Evolutionary conservation across 352 stramenopile species (phyloP).

Genomic region (Phytophthora nicotianae): DNA sequence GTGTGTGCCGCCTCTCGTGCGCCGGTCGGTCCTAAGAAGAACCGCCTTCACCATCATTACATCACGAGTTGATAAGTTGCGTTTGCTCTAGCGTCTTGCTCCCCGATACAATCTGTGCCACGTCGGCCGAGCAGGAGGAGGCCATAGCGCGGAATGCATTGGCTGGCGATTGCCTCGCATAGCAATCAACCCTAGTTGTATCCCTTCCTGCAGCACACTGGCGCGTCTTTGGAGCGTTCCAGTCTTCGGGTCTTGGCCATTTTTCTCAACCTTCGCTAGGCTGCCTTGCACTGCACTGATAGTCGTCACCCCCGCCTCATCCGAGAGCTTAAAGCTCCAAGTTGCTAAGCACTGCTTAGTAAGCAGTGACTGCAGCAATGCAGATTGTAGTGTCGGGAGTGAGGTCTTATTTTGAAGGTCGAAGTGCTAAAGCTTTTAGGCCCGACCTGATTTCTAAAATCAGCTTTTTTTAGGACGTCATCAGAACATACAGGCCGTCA

Average conservation of each 20-base stretch:
- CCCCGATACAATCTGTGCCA: not conserved
- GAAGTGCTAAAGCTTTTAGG: conserved; percentile 1
- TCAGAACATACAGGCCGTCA: not conserved
- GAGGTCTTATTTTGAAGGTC: conserved; percentile 12
- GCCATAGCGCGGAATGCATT: not conserved
- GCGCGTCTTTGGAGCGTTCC: conserved; percentile 8
- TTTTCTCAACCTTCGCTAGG: not conserved
- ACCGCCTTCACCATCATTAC: conserved; percentile 25
- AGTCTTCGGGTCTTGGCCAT: not conserved
- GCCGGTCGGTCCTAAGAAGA: conserved; percentile 12
- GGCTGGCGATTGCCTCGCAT: not conserved
- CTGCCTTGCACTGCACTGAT: not conserved
- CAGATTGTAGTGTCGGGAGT: not conserved
- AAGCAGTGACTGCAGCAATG: too few species aligned
- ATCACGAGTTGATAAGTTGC: conserved; percentile 12
- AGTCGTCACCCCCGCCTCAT: not conserved
- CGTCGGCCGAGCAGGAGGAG: not conserved
- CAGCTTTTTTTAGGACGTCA: conserved; percentile 1
- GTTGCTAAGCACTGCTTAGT: too few species aligned
- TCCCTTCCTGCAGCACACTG: not conserved
- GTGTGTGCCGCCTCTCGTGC: not conserved
- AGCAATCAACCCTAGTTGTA: conserved; percentile 20
- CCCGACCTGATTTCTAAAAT: not conserved
- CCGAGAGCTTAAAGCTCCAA: too few species aligned
- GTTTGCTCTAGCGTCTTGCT: conserved; percentile 6